These are phyloP conservation scores for Phytophthora litchii DNA, from an alignment of 352 stramenopile genomes.

Conservation along the genomic window DNA sequence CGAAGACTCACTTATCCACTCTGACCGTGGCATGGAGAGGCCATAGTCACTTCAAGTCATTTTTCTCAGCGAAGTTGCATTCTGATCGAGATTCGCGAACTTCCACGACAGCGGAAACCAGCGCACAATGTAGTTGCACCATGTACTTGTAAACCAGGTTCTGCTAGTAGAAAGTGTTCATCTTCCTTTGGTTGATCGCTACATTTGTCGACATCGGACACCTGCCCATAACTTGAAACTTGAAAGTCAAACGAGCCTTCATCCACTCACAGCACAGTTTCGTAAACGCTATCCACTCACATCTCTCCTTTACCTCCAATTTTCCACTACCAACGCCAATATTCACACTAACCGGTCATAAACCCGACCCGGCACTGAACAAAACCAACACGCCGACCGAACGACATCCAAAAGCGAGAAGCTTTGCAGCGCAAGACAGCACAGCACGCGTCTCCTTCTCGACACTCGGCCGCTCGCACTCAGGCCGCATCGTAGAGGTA, in stretches of 20 bases:
- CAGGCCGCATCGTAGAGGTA: conserved; percentile 8
- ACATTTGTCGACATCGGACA: conserved; percentile 3
- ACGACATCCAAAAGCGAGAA: conserved; percentile 47
- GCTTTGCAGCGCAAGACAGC: conserved; percentile 32
- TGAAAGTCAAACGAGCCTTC: conserved; percentile 10
- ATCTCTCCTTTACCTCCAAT: not conserved
- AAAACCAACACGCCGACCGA: conserved; percentile 43
- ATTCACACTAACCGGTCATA: conserved; percentile 5
- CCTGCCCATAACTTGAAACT: conserved; percentile 2
- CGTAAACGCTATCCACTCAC: conserved; percentile 7
- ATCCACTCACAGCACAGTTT: conserved; percentile 12
- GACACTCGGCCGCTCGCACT: conserved; percentile 18
- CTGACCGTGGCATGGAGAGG: conserved; percentile 11
- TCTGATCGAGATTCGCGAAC: conserved; percentile 21
- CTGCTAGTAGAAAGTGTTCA: not conserved
- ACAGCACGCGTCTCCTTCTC: conserved; percentile 27
- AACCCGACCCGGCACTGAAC: conserved; percentile 19
- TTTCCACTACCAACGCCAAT: not conserved
- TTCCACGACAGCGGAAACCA: not conserved
- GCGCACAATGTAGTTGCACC: too few relatives aligned
- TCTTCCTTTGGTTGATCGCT: not conserved
- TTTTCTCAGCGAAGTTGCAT: conserved; percentile 31
- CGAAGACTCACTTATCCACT: conserved; percentile 2
- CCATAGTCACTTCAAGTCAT: conserved; percentile 41
- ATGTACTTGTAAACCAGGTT: too few relatives aligned